Percentiles rank a stretch among this genome's conserved stretches.
These are phyloP conservation scores for Wickerhamiella azyma DNA, from an alignment of 805 yeast genomes.

Conservation along the genomic window DNA sequence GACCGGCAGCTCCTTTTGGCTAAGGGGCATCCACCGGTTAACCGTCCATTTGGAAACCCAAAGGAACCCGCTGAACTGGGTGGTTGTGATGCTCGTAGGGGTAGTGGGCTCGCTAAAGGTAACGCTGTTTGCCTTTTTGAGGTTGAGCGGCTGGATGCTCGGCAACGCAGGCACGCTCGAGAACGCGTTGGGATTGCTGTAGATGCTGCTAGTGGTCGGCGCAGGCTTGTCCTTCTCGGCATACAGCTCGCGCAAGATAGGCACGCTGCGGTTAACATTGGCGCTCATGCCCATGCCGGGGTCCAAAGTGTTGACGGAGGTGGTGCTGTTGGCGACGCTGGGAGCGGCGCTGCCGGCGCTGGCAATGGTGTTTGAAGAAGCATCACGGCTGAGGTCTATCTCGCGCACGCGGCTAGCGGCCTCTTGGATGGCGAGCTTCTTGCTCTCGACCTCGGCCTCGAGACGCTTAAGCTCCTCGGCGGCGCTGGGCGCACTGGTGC, in stretches of 20 bases:
- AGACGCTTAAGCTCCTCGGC: slow-evolving; percentile 1
- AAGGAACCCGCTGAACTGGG: slow-evolving; percentile 13
- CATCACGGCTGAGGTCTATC: not conserved
- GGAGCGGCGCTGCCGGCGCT: too few species aligned
- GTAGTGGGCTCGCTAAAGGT: slow-evolving; percentile 6
- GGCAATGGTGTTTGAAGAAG: not conserved
- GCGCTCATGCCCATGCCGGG: slow-evolving; percentile 8
- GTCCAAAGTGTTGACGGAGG: slow-evolving; percentile 5
- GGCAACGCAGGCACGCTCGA: not conserved
- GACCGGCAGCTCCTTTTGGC: slow-evolving; percentile 18
- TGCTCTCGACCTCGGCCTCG: slow-evolving; percentile 4
- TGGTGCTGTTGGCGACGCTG: not conserved
- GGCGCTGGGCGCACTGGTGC: not conserved
- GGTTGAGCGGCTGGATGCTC: not conserved
- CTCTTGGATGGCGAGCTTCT: slow-evolving; percentile 7
- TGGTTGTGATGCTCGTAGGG: not conserved
- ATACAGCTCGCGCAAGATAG: slow-evolving; percentile 9
- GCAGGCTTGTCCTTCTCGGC: slow-evolving; percentile 3
- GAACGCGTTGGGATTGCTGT: not conserved
- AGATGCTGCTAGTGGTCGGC: not conserved
- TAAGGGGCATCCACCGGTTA: slow-evolving; percentile 19
- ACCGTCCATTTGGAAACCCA: slow-evolving; percentile 20
- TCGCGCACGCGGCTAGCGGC: not conserved
- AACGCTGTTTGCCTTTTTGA: slow-evolving; percentile 2
- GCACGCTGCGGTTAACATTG: slow-evolving; percentile 8